A percentile compares a stretch with the other conserved stretches of the same genome.
Evolutionary conservation across 1,284 basidiomycete species (phyloP).

Genomic region (Naganishia liquefaciens): DNA sequence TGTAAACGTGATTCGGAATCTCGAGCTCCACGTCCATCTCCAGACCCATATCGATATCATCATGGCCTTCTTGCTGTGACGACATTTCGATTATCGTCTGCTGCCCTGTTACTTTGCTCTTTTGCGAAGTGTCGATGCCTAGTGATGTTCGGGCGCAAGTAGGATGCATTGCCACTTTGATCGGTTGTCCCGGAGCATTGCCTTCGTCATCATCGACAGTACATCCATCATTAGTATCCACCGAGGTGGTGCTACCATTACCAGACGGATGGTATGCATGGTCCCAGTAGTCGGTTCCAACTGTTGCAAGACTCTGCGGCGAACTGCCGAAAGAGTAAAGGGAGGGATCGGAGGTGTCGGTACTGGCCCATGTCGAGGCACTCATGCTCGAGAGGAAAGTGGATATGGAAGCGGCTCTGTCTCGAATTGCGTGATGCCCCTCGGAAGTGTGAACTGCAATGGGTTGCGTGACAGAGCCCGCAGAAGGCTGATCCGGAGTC

Average conservation of each 20-base stretch:
- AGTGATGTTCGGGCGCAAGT: conserved; percentile 27
- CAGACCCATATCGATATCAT: conserved; percentile 14
- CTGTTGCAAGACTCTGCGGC: conserved; percentile 15
- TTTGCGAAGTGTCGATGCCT: conserved; percentile 6
- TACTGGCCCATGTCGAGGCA: conserved; percentile 19
- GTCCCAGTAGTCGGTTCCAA: conserved; percentile 16
- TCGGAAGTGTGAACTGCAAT: background rate
- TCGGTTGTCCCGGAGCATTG: conserved; percentile 20
- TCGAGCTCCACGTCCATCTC: conserved; percentile 21
- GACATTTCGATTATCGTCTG: background rate
- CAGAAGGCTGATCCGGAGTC: conserved; percentile 17
- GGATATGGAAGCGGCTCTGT: conserved; percentile 23
- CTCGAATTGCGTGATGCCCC: conserved; percentile 1
- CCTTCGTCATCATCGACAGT: conserved; percentile 13
- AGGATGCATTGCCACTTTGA: conserved; percentile 30
- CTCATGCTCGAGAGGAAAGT: conserved; percentile 17
- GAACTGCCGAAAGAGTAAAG: conserved; percentile 22
- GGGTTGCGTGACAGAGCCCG: background rate
- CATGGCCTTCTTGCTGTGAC: background rate
- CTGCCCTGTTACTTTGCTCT: background rate
- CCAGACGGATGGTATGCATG: background rate
- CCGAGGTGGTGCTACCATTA: background rate
- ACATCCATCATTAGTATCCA: conserved; percentile 9
- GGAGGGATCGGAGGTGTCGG: conserved; percentile 15
- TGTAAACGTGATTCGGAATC: background rate